These are phyloP conservation scores for Aristolochia fimbriata DNA, from an alignment of 164 flowering plant species.

Conservation along the genomic window DNA sequence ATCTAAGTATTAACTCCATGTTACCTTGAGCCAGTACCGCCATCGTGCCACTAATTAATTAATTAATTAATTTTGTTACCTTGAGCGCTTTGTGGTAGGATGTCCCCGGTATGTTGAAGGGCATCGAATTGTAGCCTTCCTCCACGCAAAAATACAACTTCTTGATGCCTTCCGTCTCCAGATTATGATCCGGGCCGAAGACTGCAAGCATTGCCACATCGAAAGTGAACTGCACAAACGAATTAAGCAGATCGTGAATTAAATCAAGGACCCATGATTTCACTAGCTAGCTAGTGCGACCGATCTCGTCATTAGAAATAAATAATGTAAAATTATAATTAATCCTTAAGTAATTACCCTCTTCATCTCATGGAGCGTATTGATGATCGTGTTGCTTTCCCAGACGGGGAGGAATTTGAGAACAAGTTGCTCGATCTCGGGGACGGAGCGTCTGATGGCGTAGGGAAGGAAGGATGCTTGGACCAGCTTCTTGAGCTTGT, in stretches of 20 bases:
- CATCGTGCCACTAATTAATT: background rate
- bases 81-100: conserved; percentile 58
- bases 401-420: conserved; percentile 35
- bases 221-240: conserved; percentile 45
- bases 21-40: too few species aligned
- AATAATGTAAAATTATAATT: too few species aligned
- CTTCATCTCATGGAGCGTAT: conserved; percentile 51
- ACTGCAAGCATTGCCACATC: conserved; percentile 71
- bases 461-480: conserved; percentile 63
- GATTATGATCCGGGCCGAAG: conserved; percentile 31
- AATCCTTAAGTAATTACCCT: too few species aligned
- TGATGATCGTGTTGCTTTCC: conserved; percentile 28
- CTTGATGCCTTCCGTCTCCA: conserved; percentile 45
- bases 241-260: too few species aligned
- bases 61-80: conserved; percentile 21
- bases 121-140: conserved; percentile 90
- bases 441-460: conserved; percentile 33
- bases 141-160: conserved; percentile 44
- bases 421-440: conserved; percentile 49
- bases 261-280: too few species aligned
- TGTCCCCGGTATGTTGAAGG: conserved; percentile 69
- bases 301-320: too few species aligned
- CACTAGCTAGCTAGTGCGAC: too few species aligned
- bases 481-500: conserved; percentile 57
- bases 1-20: too few species aligned